Evolutionary conservation across 73 alveolate genomes (phyloP).

Genomic region (Paramecium tetraurelia): DNA sequence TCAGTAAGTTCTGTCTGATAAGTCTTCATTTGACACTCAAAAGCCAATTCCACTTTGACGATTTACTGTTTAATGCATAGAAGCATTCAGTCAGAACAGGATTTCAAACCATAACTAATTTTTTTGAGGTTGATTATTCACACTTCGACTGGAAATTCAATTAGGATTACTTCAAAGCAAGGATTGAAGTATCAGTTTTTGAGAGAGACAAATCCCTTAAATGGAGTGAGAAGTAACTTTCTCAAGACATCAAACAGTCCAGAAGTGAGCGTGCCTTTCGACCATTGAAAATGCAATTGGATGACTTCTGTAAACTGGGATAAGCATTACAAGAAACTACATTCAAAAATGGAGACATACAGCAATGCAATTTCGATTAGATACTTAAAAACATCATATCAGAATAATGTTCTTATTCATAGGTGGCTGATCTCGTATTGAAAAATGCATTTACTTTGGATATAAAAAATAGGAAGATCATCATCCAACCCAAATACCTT

Average conservation of each 20-base stretch:
- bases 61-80: neutral
- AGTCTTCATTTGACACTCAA: neutral
- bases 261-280: neutral
- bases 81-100: neutral
- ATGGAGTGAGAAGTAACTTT: neutral
- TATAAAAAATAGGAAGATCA: neutral
- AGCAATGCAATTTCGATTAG: neutral
- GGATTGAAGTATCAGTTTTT: neutral
- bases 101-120: neutral
- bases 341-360: neutral
- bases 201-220: neutral
- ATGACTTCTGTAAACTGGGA: neutral
- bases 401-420: neutral
- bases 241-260: neutral
- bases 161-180: neutral
- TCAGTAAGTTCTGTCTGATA: neutral
- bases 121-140: neutral
- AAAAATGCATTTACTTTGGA: conserved; percentile 33
- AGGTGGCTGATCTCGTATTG: neutral
- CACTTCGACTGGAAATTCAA: conserved; percentile 15
- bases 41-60: neutral
- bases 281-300: neutral
- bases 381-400: neutral
- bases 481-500: neutral
- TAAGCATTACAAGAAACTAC: conserved; percentile 17